phyloP scores from a whole-genome alignment of 495 filamentous ascomycete species.

The Aspergillus baeticus region DNA sequence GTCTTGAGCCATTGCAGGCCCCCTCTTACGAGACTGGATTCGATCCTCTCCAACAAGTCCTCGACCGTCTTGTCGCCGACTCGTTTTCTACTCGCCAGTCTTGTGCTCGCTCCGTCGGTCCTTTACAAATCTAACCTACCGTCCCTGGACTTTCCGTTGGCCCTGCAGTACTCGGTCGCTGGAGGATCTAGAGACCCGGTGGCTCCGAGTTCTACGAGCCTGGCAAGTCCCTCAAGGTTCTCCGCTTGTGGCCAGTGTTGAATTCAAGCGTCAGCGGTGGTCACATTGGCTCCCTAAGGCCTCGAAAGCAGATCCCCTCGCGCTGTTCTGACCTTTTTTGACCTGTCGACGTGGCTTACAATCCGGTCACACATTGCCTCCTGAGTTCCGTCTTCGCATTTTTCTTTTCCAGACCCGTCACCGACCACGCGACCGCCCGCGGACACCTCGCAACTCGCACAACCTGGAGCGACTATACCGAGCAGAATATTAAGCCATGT shows the following conservation, averaged over 20 bases:
- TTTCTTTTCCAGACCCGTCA: slow-evolving; percentile 22
- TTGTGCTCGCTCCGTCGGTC: not conserved
- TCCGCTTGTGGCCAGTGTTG: slow-evolving; percentile 22
- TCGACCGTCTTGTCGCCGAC: slow-evolving; percentile 17
- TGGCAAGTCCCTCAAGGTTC: slow-evolving; percentile 24
- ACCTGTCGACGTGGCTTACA: slow-evolving; percentile 15
- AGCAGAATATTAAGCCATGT: slow-evolving; percentile 29
- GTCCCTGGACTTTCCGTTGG: slow-evolving; percentile 6
- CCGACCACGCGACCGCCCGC: slow-evolving; percentile 24
- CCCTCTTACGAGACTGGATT: slow-evolving; percentile 28
- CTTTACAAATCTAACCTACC: not conserved
- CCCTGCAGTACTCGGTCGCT: slow-evolving; percentile 21
- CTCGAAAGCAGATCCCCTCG: not conserved
- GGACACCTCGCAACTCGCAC: slow-evolving; percentile 11
- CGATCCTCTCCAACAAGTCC: slow-evolving; percentile 27
- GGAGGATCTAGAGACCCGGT: slow-evolving; percentile 15
- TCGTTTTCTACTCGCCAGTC: slow-evolving; percentile 8
- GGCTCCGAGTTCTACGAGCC: slow-evolving; percentile 37
- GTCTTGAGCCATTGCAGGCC: slow-evolving; percentile 24
- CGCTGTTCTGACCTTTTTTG: not conserved
- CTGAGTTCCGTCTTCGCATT: slow-evolving; percentile 23
- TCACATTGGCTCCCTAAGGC: not conserved
- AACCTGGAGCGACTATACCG: not conserved
- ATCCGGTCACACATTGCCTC: slow-evolving; percentile 17
- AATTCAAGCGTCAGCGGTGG: slow-evolving; percentile 9